phyloP scores from a whole-genome alignment of 306 rosid genomes.

The Prinsepia uniflora region DNA sequence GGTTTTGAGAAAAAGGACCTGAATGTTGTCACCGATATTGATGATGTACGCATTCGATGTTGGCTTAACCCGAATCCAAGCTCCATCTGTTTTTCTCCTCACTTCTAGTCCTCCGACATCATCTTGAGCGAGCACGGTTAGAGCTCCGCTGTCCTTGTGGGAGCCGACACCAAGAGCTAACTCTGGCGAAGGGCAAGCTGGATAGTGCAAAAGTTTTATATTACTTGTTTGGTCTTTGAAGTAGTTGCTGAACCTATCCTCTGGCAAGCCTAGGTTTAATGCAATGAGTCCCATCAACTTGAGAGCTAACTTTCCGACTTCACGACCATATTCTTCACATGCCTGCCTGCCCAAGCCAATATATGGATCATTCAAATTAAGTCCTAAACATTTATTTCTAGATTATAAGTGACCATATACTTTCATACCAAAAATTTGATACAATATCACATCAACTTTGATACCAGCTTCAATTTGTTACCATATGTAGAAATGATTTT shows the following conservation, averaged over 20 bases:
- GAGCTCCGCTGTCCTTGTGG: constrained; percentile 44
- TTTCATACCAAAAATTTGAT: neutral
- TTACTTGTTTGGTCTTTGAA: constrained; percentile 47
- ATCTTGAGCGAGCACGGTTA: constrained; percentile 62
- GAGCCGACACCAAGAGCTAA: constrained; percentile 58
- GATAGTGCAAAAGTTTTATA: constrained; percentile 46
- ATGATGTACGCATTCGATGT: constrained; percentile 53
- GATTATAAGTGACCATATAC: too few species aligned
- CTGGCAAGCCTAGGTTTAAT: constrained; percentile 45
- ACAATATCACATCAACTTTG: neutral
- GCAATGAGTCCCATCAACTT: constrained; percentile 50
- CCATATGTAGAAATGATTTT: neutral
- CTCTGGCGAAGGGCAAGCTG: constrained; percentile 49
- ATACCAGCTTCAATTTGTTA: too few species aligned
- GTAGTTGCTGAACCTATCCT: constrained; percentile 35
- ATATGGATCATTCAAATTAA: too few species aligned
- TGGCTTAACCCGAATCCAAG: constrained; percentile 60
- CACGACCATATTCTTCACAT: constrained; percentile 34
- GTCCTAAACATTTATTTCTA: too few species aligned
- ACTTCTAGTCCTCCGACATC: constrained; percentile 66
- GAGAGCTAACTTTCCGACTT: constrained; percentile 36
- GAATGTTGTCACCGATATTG: constrained; percentile 55
- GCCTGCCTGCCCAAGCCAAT: constrained; percentile 25
- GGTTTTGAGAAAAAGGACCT: constrained; percentile 30
- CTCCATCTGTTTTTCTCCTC: constrained; percentile 47